Evolutionary conservation across 2,329 filamentous ascomycete genomes (phyloP).

Genomic region (Sclerotinia spermophila): DNA sequence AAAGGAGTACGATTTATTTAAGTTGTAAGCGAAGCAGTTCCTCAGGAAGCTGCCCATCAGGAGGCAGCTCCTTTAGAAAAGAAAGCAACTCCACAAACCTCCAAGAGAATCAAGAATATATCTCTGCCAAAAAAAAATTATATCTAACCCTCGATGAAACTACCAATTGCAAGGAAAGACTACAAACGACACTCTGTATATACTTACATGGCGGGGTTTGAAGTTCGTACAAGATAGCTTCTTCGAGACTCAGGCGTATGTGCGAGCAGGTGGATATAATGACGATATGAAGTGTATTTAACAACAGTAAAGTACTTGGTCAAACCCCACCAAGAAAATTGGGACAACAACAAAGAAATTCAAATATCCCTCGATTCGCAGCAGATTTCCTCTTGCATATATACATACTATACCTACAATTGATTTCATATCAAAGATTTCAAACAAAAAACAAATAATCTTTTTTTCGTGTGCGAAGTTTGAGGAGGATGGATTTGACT

Average conservation of each 20-base stretch:
- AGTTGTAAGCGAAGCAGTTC: conserved; percentile 20
- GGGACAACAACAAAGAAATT: too few species aligned
- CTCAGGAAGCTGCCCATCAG: too few species aligned
- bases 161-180: not conserved
- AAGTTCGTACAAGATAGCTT: too few species aligned
- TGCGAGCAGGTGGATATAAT: not conserved
- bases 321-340: too few species aligned
- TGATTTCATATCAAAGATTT: too few species aligned
- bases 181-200: not conserved
- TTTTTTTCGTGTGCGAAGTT: not conserved
- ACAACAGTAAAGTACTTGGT: too few species aligned
- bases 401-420: too few species aligned
- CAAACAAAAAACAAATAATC: too few species aligned
- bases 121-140: not conserved
- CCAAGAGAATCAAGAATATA: not conserved
- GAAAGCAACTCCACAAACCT: not conserved
- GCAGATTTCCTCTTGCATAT: too few species aligned
- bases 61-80: not conserved
- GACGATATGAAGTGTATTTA: not conserved
- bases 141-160: not conserved
- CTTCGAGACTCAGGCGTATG: not conserved
- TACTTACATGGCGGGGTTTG: not conserved
- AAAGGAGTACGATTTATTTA: conserved; percentile 25
- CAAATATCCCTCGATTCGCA: too few species aligned
- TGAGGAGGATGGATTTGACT: not conserved